Percentiles rank a stretch among this genome's conserved stretches.
Evolutionary conservation across 2,329 filamentous ascomycete genomes (phyloP).

Genomic region (Massarina eburnea): DNA sequence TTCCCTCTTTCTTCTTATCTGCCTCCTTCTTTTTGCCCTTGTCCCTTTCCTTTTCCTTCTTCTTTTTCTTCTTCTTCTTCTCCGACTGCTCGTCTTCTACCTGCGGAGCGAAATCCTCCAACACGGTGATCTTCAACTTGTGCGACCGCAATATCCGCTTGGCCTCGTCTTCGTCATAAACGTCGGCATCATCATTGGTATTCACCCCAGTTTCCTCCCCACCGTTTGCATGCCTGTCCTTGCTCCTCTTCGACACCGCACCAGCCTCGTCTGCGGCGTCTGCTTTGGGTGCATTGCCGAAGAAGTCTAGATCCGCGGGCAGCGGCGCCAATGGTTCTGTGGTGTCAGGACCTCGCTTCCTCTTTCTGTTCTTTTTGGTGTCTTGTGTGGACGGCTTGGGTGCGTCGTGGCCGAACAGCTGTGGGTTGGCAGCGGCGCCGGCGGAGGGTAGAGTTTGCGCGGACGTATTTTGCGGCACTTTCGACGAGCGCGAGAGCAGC

Average conservation of each 20-base stretch:
- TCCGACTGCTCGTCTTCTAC: slow-evolving; percentile 45
- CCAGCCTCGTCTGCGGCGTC: slow-evolving; percentile 8
- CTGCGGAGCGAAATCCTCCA: slow-evolving; percentile 53
- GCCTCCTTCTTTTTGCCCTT: slow-evolving; percentile 46
- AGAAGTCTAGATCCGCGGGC: slow-evolving; percentile 48
- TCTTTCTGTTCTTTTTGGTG: slow-evolving; percentile 39
- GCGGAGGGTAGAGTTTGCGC: slow-evolving; percentile 62
- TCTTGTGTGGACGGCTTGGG: slow-evolving; percentile 39
- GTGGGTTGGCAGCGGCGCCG: slow-evolving; percentile 65
- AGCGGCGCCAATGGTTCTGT: slow-evolving; percentile 16
- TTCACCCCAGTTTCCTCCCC: slow-evolving; percentile 4
- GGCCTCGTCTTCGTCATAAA: slow-evolving; percentile 69
- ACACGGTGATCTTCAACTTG: slow-evolving; percentile 78
- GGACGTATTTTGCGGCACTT: slow-evolving; percentile 49
- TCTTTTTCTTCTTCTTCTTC: slow-evolving; percentile 57
- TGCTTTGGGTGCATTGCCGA: slow-evolving; percentile 29
- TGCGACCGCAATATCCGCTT: slow-evolving; percentile 75
- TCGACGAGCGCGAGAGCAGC: slow-evolving; percentile 70
- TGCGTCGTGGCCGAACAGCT: slow-evolving; percentile 60
- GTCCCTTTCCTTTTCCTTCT: too few relatives aligned
- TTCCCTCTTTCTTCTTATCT: slow-evolving; percentile 52
- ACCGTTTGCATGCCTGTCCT: slow-evolving; percentile 9
- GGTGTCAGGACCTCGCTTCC: slow-evolving; percentile 42
- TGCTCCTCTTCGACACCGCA: slow-evolving; percentile 16
- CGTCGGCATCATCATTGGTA: background rate